Percentiles rank a stretch among this genome's conserved stretches.
Conservation (phyloP, 2,329 filamentous ascomycete species). For the Cytospora schulzeri region DNA sequence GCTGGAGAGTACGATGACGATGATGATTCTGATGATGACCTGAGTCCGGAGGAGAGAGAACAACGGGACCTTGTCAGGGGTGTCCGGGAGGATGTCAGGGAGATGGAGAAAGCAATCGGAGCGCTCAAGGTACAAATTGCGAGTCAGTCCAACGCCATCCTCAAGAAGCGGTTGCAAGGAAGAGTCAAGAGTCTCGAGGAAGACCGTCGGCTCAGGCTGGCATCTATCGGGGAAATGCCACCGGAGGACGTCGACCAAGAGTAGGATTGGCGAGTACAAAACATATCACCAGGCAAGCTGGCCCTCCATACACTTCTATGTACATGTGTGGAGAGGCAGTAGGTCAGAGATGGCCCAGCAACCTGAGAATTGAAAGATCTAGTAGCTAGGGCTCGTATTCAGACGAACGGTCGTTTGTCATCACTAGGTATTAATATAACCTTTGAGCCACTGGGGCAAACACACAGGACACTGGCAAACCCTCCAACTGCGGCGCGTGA, state of each 20-base stretch:
- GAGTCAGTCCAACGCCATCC: conserved; percentile 48
- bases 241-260: conserved; percentile 35
- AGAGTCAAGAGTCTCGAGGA: conserved; percentile 50
- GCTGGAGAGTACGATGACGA: conserved; percentile 53
- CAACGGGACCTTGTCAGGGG: conserved; percentile 54
- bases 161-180: conserved; percentile 52
- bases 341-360: not conserved
- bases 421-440: not conserved
- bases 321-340: not conserved
- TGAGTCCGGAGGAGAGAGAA: conserved; percentile 56
- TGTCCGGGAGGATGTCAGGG: conserved; percentile 56
- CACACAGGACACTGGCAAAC: not conserved
- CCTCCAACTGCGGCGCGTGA: not conserved
- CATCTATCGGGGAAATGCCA: conserved; percentile 38
- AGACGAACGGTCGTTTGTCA: not conserved
- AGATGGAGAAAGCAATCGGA: conserved; percentile 54
- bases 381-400: not conserved
- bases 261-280: not conserved
- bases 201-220: conserved; percentile 42
- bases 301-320: not conserved
- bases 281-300: not conserved
- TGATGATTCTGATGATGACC: conserved; percentile 55
- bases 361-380: not conserved
- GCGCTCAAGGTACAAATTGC: conserved; percentile 48
- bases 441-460: not conserved